A percentile compares a stretch with the other conserved stretches of the same genome.
Conservation (phyloP, 768 basidiomycete species). For the Leccinum uliginosum region DNA sequence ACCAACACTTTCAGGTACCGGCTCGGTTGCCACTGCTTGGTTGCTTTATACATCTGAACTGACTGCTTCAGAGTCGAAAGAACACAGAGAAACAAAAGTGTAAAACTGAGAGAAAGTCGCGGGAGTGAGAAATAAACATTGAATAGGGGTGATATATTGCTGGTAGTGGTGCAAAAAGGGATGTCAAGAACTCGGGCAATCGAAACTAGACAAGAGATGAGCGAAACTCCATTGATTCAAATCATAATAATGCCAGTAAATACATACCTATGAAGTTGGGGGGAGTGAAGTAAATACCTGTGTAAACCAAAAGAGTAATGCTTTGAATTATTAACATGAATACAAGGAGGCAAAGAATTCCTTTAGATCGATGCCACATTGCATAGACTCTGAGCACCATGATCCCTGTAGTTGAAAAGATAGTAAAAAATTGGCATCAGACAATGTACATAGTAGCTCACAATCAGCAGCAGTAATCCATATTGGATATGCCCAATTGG, state of each 20-base stretch:
- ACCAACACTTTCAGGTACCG: neutral
- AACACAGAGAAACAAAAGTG: neutral
- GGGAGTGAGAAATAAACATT: neutral
- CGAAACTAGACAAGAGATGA: neutral
- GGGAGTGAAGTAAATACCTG: neutral
- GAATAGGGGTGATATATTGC: neutral
- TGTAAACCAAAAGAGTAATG: neutral
- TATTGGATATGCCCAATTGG: neutral
- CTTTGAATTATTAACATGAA: neutral
- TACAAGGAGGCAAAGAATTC: neutral
- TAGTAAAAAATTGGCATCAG: neutral
- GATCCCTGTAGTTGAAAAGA: neutral
- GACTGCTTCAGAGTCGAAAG: neutral
- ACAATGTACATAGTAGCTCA: neutral
- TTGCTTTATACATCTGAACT: neutral
- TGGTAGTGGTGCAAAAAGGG: neutral
- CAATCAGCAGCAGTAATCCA: neutral
- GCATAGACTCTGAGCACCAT: neutral
- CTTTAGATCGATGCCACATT: neutral
- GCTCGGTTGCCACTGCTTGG: neutral
- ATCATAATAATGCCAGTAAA: neutral
- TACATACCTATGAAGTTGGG: neutral
- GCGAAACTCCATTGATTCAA: neutral
- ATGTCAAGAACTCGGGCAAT: neutral
- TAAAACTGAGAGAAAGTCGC: neutral